Base-by-base conservation (phyloP, 306 rosid genomes). In the Sphenostylis stenocarpa region DNA sequence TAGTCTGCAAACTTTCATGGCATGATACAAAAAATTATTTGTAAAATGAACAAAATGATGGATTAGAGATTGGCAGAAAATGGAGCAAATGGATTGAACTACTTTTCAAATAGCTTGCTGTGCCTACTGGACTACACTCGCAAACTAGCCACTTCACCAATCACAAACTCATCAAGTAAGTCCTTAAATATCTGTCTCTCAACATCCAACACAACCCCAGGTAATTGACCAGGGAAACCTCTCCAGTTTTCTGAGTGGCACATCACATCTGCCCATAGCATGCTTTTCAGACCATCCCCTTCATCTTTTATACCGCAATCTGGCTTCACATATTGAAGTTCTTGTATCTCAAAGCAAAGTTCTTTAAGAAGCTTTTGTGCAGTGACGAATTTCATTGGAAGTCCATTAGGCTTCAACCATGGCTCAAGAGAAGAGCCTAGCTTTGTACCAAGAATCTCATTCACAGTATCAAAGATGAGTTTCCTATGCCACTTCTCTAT, bases 281-380 rank as follows among this genome's bases (percentile, higher is more conserved):
- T 77, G 76, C 68, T 68, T 78, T 81, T 88, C 68, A 86, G 76
- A 11, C 73, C 86, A 84, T 92, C 89, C 70, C 77, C 90, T 71
- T 84, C 90, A 53, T 65, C 87, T 43, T 90, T 85, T 5, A 78
- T 43, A 70, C 79, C 70, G 74, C 72, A 66, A 39, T 51, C 82
- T 19, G 78, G 49, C 71, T 86, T 85, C 83, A 82, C 81, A 67
- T 82, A 72, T 81, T 86, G 88, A 34, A 88, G 56, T 45, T 85
- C 86, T 72, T 88, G 93, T 55, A 88, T 81, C 77, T 84, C 90
- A 34, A 58, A 45, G 63, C 91, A 90, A 69, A 91, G 63, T 38
- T 90, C 91, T 85, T 84, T 92, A n/a, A 92, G 87, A 76, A 92
- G 86, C 78, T 80, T 90, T 70, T 88, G 96, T 55, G 93, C 93